Percentiles rank a stretch among this genome's conserved stretches.
Conservation (phyloP, 106 monocot species). For the Acanthochlamys bracteata region DNA sequence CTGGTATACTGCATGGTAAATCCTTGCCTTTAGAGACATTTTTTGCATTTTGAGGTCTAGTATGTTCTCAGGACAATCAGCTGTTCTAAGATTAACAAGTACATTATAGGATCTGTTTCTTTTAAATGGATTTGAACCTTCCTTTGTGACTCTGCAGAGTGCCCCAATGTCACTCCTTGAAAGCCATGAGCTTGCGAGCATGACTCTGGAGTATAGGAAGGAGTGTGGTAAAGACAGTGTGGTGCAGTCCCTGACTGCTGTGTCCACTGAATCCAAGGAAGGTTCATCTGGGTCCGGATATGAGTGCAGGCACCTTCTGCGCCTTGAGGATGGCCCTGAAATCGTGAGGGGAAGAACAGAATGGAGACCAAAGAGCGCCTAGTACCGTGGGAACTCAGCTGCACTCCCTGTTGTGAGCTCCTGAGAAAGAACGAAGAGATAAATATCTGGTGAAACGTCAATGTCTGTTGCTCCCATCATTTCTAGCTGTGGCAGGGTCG, state of each 20-base stretch:
- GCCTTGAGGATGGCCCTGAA: slow-evolving; percentile 60
- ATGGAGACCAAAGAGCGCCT: slow-evolving; percentile 58
- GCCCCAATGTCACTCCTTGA: slow-evolving; percentile 48
- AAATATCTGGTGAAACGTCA: neutral
- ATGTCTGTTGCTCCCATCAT: neutral
- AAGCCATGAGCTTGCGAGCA: slow-evolving; percentile 43
- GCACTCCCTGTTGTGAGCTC: slow-evolving; percentile 2
- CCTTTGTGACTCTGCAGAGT: slow-evolving; percentile 26
- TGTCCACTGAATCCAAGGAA: slow-evolving; percentile 23
- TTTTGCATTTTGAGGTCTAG: no score
- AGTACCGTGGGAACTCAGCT: slow-evolving; percentile 3
- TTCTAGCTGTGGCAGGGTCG: neutral
- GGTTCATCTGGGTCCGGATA: slow-evolving; percentile 10
- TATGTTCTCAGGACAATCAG: no score
- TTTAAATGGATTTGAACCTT: neutral
- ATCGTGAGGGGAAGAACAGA: slow-evolving; percentile 61
- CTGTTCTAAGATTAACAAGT: no score
- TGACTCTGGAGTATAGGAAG: slow-evolving; percentile 58
- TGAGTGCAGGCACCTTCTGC: slow-evolving; percentile 64
- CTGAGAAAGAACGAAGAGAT: neutral
- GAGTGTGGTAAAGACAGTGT: slow-evolving; percentile 81
- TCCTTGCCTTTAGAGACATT: no score
- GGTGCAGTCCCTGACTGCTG: slow-evolving; percentile 65
- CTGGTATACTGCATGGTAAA: neutral
- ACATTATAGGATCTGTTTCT: no score